Conservation (phyloP, 805 yeast species). For the Yarrowia sp. region DNA sequence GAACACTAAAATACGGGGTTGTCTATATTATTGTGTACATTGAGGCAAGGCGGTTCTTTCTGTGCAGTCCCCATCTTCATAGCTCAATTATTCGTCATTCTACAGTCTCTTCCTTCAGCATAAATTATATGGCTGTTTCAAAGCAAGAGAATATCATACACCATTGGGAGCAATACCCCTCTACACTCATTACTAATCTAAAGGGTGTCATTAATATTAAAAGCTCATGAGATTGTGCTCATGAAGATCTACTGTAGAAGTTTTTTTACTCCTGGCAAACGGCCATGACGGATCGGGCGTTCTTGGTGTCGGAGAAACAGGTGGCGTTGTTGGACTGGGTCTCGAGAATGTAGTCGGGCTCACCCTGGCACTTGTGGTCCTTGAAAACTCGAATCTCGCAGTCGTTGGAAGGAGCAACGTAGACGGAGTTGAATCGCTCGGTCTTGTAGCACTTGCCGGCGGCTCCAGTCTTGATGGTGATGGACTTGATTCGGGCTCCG, state of each 20-base stretch:
- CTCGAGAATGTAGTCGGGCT: constrained; percentile 18
- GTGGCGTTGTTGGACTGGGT: constrained; percentile 15
- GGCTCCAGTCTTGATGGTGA: constrained; percentile 18
- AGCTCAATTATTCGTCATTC: too few relatives aligned
- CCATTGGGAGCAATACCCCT: too few relatives aligned
- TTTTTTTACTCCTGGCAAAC: constrained; percentile 14
- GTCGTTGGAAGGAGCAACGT: constrained; percentile 18
- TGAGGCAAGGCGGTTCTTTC: too few relatives aligned
- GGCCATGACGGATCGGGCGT: constrained; percentile 24
- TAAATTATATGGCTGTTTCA: too few relatives aligned
- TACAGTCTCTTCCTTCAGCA: too few relatives aligned
- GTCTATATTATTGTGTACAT: too few relatives aligned
- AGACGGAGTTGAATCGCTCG: constrained; percentile 25
- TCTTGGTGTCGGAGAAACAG: constrained; percentile 25
- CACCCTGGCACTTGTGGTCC: constrained; percentile 26
- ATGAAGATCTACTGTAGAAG: not conserved
- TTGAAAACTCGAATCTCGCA: constrained; percentile 24
- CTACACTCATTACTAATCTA: too few relatives aligned
- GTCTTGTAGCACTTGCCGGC: constrained; percentile 24
- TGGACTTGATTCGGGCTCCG: constrained; percentile 28
- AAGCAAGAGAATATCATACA: too few relatives aligned
- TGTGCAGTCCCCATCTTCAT: too few relatives aligned
- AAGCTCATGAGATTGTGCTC: not conserved
- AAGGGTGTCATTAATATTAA: not conserved
- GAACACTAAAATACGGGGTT: too few relatives aligned